A percentile compares a stretch with the other conserved stretches of the same genome.
Conservation (phyloP, 2,329 filamentous ascomycete species). For the Aspergillus tanneri region DNA sequence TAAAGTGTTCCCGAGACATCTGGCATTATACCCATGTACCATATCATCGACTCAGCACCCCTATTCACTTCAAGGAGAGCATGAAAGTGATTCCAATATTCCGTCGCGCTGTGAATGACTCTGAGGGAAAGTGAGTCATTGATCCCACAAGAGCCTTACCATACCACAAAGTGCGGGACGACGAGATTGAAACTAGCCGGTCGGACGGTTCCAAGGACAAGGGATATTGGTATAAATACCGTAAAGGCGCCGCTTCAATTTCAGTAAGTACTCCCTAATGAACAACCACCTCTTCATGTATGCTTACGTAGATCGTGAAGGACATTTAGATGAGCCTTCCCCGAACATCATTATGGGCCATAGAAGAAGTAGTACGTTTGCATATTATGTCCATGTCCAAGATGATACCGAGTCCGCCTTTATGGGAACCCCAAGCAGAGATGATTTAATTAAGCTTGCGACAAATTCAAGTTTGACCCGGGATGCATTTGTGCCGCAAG, state of each 20-base stretch:
- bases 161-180: constrained; percentile 13
- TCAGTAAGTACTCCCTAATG: constrained; percentile 9
- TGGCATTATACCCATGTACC: constrained; percentile 22
- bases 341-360: constrained; percentile 17
- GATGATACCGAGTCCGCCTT: constrained; percentile 15
- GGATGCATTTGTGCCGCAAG: constrained; percentile 13
- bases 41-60: constrained; percentile 22
- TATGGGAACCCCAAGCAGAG: constrained; percentile 11
- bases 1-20: constrained; percentile 21
- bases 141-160: constrained; percentile 10
- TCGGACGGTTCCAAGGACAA: constrained; percentile 14
- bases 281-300: not conserved
- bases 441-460: constrained; percentile 11
- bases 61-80: constrained; percentile 23
- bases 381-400: constrained; percentile 10
- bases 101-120: constrained; percentile 9
- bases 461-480: constrained; percentile 12
- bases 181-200: constrained; percentile 12
- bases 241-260: constrained; percentile 20
- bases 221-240: constrained; percentile 23
- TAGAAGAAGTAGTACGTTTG: constrained; percentile 7
- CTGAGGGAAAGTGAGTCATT: constrained; percentile 10
- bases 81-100: constrained; percentile 20
- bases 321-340: constrained; percentile 14
- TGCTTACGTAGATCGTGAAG: constrained; percentile 6